These are phyloP conservation scores for Aurantiochytrium sp. DNA, from an alignment of 108 stramenopile species.

Conservation along the genomic window DNA sequence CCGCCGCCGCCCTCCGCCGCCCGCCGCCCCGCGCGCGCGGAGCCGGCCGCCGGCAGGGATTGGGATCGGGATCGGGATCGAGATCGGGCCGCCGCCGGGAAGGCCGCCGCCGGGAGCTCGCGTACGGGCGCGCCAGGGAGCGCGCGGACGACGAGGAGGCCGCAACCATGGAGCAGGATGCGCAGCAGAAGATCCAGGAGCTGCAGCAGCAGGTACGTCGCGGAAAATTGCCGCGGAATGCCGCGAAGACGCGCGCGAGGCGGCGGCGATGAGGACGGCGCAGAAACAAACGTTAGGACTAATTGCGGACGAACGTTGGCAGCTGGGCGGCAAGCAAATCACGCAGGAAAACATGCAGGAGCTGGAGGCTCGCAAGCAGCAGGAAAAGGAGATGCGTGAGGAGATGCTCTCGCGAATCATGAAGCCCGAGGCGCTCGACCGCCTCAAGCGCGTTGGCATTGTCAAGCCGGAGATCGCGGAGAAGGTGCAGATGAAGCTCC, in stretches of 20 bases:
- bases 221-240: neutral
- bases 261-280: too few relatives aligned
- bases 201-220: conserved; percentile 25
- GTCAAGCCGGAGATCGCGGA: conserved; percentile 9
- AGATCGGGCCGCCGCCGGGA: too few relatives aligned
- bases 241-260: neutral
- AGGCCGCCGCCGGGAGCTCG: neutral
- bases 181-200: neutral
- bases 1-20: too few relatives aligned
- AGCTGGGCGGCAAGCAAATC: conserved; percentile 14
- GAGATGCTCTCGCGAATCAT: neutral
- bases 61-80: too few relatives aligned
- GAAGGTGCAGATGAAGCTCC: neutral
- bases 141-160: neutral
- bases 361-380: conserved; percentile 14
- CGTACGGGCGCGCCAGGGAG: neutral
- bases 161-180: neutral
- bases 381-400: conserved; percentile 13
- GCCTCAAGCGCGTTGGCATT: conserved; percentile 2
- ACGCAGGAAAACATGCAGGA: conserved; percentile 24
- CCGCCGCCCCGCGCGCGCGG: too few relatives aligned
- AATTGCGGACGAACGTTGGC: neutral
- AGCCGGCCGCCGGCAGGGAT: too few relatives aligned
- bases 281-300: too few relatives aligned
- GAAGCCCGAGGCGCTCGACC: neutral